These are phyloP conservation scores for Aspergillus uvarum DNA, from an alignment of 2,329 filamentous ascomycete species.

Conservation along the genomic window DNA sequence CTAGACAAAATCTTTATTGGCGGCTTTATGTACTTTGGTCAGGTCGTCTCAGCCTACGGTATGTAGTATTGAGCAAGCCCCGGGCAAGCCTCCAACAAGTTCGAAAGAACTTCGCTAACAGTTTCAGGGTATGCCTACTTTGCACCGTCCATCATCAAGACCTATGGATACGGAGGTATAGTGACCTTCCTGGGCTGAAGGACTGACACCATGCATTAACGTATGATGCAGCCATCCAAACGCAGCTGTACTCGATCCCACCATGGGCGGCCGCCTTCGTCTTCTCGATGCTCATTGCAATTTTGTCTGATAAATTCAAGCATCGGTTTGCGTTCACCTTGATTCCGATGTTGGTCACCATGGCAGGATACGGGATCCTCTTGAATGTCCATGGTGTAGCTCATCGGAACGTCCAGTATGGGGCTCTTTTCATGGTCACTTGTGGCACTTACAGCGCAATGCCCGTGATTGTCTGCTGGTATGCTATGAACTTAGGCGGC, in stretches of 20 bases:
- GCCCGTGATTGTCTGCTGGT: constrained; percentile 83
- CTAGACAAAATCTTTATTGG: constrained; percentile 66
- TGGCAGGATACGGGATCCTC: constrained; percentile 74
- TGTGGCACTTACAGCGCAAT: constrained; percentile 82
- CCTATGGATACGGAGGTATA: constrained; percentile 59
- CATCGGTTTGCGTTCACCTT: constrained; percentile 77
- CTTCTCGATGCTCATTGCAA: constrained; percentile 74
- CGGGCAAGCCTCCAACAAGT: not conserved
- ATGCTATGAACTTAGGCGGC: constrained; percentile 74
- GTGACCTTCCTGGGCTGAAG: constrained; percentile 1
- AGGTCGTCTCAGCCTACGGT: constrained; percentile 74
- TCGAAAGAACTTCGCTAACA: constrained; percentile 7
- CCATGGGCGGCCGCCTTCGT: constrained; percentile 72
- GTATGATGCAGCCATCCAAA: constrained; percentile 44
- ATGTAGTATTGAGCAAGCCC: constrained; percentile 6
- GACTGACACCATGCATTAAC: constrained; percentile 6
- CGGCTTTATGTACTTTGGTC: constrained; percentile 77
- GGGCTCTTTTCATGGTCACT: constrained; percentile 76
- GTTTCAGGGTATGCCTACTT: constrained; percentile 69
- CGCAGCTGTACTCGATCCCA: constrained; percentile 53
- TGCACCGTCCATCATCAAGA: constrained; percentile 67
- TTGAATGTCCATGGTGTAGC: constrained; percentile 63
- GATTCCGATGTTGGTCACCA: constrained; percentile 65
- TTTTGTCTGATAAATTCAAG: constrained; percentile 65
- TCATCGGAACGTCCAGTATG: constrained; percentile 68